These are phyloP conservation scores for Yamadazyma atlantica DNA, from an alignment of 1,139 yeast genomes.

Conservation along the genomic window DNA sequence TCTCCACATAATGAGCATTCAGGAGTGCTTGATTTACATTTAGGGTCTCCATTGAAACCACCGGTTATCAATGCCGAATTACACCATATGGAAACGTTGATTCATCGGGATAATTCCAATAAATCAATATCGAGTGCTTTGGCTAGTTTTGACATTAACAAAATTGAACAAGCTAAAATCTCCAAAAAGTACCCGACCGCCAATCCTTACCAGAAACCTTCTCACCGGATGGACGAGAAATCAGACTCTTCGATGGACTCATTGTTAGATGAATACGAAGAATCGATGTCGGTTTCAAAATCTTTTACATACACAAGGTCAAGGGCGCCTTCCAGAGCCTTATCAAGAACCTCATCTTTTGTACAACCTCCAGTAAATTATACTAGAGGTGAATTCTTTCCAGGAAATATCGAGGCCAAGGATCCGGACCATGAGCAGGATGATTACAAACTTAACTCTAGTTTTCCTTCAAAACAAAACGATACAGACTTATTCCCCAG, in stretches of 20 bases:
- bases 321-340: conserved; percentile 29
- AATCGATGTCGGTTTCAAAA: conserved; percentile 33
- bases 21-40: conserved; percentile 8
- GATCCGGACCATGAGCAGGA: conserved; percentile 4
- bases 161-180: conserved; percentile 17
- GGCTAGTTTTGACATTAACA: conserved; percentile 29
- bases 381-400: conserved; percentile 6
- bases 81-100: conserved; percentile 5
- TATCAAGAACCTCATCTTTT: conserved; percentile 27
- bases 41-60: conserved; percentile 10
- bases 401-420: conserved; percentile 3
- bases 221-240: conserved; percentile 11
- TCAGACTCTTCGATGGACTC: conserved; percentile 51
- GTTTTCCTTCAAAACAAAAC: conserved; percentile 2
- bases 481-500: conserved; percentile 31
- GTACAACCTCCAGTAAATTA: conserved; percentile 10
- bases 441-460: not conserved
- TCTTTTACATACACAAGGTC: conserved; percentile 25
- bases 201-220: conserved; percentile 4
- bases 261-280: conserved; percentile 52
- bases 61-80: conserved; percentile 12
- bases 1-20: conserved; percentile 30
- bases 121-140: conserved; percentile 29
- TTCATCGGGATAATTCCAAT: conserved; percentile 20
- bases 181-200: conserved; percentile 14